Percentiles rank a stretch among this genome's conserved stretches.
These are phyloP conservation scores for Orbilia javanica DNA, from an alignment of 2,329 filamentous ascomycete species.

Conservation along the genomic window DNA sequence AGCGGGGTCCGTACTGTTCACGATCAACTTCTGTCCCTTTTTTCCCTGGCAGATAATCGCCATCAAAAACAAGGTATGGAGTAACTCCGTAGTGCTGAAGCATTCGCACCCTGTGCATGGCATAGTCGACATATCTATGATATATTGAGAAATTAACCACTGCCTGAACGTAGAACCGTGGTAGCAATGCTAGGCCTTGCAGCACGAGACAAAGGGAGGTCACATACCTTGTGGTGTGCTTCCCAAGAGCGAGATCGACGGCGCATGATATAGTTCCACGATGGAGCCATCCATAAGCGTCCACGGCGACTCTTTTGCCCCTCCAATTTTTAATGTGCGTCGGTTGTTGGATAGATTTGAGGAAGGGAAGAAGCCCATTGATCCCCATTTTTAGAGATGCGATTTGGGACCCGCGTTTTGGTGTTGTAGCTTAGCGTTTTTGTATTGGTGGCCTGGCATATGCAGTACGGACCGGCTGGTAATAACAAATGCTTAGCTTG, in stretches of 20 bases:
- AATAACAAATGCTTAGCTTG: too few species aligned
- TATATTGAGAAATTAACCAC: too few species aligned
- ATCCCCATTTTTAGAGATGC: slow-evolving; percentile 12
- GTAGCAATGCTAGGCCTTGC: too few species aligned
- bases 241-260: slow-evolving; percentile 87
- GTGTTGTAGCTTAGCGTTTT: too few species aligned
- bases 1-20: slow-evolving; percentile 54
- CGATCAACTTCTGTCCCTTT: slow-evolving; percentile 82
- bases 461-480: too few species aligned
- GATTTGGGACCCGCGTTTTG: background rate
- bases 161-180: too few species aligned
- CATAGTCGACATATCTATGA: slow-evolving; percentile 91
- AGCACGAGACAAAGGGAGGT: too few species aligned
- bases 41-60: slow-evolving; percentile 94
- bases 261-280: slow-evolving; percentile 91
- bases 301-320: slow-evolving; percentile 91
- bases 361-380: slow-evolving; percentile 83
- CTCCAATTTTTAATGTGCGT: slow-evolving; percentile 86
- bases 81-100: slow-evolving; percentile 90
- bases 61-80: slow-evolving; percentile 97
- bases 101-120: slow-evolving; percentile 92
- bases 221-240: slow-evolving; percentile 84
- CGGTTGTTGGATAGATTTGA: slow-evolving; percentile 96
- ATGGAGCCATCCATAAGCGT: slow-evolving; percentile 98
- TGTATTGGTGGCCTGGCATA: background rate